A percentile compares a stretch with the other conserved stretches of the same genome.
Conservation (phyloP, 257 asterid species). For the Hygrophila difformis region DNA sequence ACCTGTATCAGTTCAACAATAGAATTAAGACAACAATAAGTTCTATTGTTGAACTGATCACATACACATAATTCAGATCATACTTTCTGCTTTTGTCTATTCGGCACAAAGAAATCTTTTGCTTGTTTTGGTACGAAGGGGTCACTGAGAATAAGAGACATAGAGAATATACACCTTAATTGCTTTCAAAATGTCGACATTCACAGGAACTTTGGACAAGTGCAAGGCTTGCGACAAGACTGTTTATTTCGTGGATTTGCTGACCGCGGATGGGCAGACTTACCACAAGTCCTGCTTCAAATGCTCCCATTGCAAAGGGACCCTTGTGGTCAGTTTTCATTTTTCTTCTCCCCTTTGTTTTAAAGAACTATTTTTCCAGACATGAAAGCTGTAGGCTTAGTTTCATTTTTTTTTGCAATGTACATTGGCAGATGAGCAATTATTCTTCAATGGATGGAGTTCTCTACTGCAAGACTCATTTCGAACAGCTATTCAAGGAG, state of each 20-base stretch:
- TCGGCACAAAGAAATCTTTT: neutral
- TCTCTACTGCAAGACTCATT: neutral
- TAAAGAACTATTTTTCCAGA: too few species aligned
- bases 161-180: too few species aligned
- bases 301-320: neutral
- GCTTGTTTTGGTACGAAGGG: too few species aligned
- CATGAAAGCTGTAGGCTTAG: too few species aligned
- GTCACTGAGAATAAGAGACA: too few species aligned
- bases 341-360: too few species aligned
- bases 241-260: neutral
- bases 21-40: slow-evolving; percentile 7
- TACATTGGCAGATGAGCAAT: neutral
- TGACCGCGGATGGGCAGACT: neutral
- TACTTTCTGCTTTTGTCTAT: neutral
- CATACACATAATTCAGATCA: neutral
- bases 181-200: neutral
- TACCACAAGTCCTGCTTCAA: neutral
- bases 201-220: neutral
- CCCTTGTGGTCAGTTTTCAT: neutral
- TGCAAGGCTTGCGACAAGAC: neutral
- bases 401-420: neutral
- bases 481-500: neutral
- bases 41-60: slow-evolving; percentile 21
- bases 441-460: neutral
- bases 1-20: slow-evolving; percentile 15